These are phyloP conservation scores for Lasiodiplodia sp. DNA, from an alignment of 2,329 filamentous ascomycete species.

Conservation along the genomic window DNA sequence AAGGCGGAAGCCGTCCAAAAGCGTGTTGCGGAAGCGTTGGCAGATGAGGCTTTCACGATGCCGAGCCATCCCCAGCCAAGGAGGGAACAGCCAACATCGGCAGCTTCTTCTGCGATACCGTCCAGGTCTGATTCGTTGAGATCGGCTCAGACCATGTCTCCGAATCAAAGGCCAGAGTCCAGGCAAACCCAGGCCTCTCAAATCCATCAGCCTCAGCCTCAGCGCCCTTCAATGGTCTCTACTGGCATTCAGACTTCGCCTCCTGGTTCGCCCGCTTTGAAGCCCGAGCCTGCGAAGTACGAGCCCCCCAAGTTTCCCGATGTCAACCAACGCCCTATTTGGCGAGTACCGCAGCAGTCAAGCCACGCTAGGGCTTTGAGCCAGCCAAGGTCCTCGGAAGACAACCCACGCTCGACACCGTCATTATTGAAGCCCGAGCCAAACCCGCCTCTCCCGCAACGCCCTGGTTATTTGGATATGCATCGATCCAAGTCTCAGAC, in stretches of 20 bases:
- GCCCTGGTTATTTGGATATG: slow-evolving; percentile 53
- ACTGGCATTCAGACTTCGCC: slow-evolving; percentile 83
- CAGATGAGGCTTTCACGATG: slow-evolving; percentile 80
- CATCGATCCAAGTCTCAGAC: slow-evolving; percentile 60
- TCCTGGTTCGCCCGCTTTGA: slow-evolving; percentile 46
- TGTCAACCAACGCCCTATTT: slow-evolving; percentile 57
- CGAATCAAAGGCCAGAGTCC: slow-evolving; percentile 37
- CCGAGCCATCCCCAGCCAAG: slow-evolving; percentile 41
- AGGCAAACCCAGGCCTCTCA: slow-evolving; percentile 37
- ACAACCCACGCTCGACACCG: slow-evolving; percentile 42
- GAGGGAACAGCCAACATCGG: slow-evolving; percentile 37
- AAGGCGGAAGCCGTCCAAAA: slow-evolving; percentile 54
- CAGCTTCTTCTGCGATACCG: slow-evolving; percentile 41
- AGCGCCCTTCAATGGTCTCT: slow-evolving; percentile 65
- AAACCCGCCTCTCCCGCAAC: slow-evolving; percentile 44
- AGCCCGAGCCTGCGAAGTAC: slow-evolving; percentile 9
- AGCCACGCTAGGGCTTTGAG: slow-evolving; percentile 56
- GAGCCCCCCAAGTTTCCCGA: slow-evolving; percentile 47
- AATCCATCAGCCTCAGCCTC: slow-evolving; percentile 56
- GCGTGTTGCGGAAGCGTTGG: slow-evolving; percentile 76
- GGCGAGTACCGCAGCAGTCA: slow-evolving; percentile 60
- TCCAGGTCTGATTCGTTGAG: slow-evolving; percentile 44
- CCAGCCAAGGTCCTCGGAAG: slow-evolving; percentile 55
- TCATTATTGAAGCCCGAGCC: slow-evolving; percentile 42
- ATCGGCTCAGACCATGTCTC: slow-evolving; percentile 36